Base-by-base conservation (phyloP, 2,329 filamentous ascomycete genomes). In the Pyricularia sp. region DNA sequence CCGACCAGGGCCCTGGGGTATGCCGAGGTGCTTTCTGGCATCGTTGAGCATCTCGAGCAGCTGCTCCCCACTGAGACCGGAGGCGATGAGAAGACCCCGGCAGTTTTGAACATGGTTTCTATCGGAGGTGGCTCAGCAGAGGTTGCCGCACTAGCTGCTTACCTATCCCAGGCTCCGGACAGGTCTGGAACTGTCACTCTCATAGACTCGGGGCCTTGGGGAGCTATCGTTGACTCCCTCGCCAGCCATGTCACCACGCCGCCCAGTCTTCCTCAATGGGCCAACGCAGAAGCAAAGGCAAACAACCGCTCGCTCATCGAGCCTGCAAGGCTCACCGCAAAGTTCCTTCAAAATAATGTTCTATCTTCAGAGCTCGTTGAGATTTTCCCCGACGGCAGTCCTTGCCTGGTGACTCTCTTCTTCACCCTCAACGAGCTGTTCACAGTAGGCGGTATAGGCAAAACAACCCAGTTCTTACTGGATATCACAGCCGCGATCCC, bases 351-450 rank as follows among this genome's bases (percentile, higher is more conserved):
- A 67, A 72, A 75, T 8, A 81, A 88, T 71, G 62, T 55, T 16
- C 31, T 64, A 8, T 59, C 62, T 2, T 57, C 53, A 5, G 53
- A n/a, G 9, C n/a, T 57, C 53, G 53, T 26, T 24, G 53, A 13
- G 13, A n/a, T 26, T 76, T 88, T 1, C 68, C 70, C 3, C 53
- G 70, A 85, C 6, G 71, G 71, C 8, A 19, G 26, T 1, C 62
- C 62, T 10, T 63, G 62, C 78, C 76, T 97, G 0, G 79, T 96
- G 16, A 96, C 93, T 0, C 77, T 97, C 13, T 85, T 97, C 76
- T 99, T 97, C 79, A 97, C 93, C 0, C 83, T 97, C 61, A 97
- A 97, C 74, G 94, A 99, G 76, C 85, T 99, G 0, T 97, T 97
- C 78, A 88, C 90, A 0, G 80, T 84, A 0, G 91, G 88, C 1